A percentile compares a stretch with the other conserved stretches of the same genome.
Conservation (phyloP, 208 protist species). For the Tetramitus jugosus region DNA sequence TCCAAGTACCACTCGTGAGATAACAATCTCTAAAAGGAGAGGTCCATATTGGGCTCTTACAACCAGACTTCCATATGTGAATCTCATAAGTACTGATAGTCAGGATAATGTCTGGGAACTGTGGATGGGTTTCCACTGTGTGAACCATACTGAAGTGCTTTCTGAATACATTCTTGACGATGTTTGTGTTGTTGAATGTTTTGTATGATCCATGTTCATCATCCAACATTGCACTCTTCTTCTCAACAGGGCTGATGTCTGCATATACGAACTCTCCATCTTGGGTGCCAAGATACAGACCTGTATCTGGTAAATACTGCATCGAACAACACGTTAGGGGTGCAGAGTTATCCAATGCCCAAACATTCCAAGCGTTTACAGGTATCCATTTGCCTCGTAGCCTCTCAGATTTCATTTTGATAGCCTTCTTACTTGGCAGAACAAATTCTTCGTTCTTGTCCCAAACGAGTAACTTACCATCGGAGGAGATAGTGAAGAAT, state of each 20-base stretch:
- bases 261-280: slow-evolving; percentile 62
- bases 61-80: slow-evolving; percentile 70
- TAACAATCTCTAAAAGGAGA: slow-evolving; percentile 48
- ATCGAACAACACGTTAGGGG: slow-evolving; percentile 38
- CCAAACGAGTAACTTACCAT: slow-evolving; percentile 71
- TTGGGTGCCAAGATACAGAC: too few relatives aligned
- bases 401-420: not conserved
- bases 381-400: too few relatives aligned
- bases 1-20: slow-evolving; percentile 69
- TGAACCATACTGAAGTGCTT: slow-evolving; percentile 61
- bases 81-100: slow-evolving; percentile 69
- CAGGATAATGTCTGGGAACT: slow-evolving; percentile 68
- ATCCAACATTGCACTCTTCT: not conserved
- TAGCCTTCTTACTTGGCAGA: not conserved
- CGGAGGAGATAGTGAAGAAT: slow-evolving; percentile 70
- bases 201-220: not conserved
- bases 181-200: slow-evolving; percentile 45
- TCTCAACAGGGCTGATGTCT: slow-evolving; percentile 51
- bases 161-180: slow-evolving; percentile 52
- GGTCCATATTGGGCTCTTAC: slow-evolving; percentile 58
- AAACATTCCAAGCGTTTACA: not conserved
- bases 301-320: too few relatives aligned
- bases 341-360: not conserved
- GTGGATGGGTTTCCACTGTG: slow-evolving; percentile 64
- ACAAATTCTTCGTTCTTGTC: slow-evolving; percentile 69